Base-by-base conservation (phyloP, 345 rosid genomes). In the Dipteronia sinensis region DNA sequence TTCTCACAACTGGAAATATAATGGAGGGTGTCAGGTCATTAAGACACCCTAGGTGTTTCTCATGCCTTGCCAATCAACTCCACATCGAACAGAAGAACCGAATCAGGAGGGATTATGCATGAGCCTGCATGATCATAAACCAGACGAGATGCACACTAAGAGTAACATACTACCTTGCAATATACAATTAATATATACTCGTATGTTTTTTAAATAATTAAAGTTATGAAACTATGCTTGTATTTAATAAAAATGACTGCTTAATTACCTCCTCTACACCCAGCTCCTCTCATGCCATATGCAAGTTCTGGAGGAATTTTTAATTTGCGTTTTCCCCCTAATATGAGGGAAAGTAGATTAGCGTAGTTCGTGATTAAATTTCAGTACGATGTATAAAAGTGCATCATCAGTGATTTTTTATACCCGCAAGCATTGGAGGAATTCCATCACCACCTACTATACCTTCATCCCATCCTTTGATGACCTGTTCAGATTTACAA, bases 381-480 rank as follows among this genome's bases (percentile, higher is more conserved):
- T n/a, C 12, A 10, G 13, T 64, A 49, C 16, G 65, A 64, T 7
- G 40, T 17, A 10, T 9, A 25, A 27, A 47, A 47, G 59, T 17
- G 29, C 19, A 31, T 53, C 7, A 29, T 25, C 38, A 34, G 13
- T 34, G 15, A 3, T 22, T 34, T 15, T 19, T 44, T 73, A 38
- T 90, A 95, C 98, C 98, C 0, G 94, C 88, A 78, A 89, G 94
- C 99, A 95, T 92, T 0, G 98, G 91, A 83, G 98, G 94, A 81
- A 95, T 72, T 70, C 96, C 97, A 59, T 93, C 94, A 74, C 94
- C 90, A 55, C 98, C 98, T 55, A 92, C 38, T 65, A 95, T 93
- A 12, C 98, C 98, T 77, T 86, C 86, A 64, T 95, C 98, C 98
- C 98, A 95, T 31, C 98, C 98, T 85, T 82, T 90, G 25, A 95